phyloP scores from a whole-genome alignment of 2,329 filamentous ascomycete genomes.

The Apiospora hydei region DNA sequence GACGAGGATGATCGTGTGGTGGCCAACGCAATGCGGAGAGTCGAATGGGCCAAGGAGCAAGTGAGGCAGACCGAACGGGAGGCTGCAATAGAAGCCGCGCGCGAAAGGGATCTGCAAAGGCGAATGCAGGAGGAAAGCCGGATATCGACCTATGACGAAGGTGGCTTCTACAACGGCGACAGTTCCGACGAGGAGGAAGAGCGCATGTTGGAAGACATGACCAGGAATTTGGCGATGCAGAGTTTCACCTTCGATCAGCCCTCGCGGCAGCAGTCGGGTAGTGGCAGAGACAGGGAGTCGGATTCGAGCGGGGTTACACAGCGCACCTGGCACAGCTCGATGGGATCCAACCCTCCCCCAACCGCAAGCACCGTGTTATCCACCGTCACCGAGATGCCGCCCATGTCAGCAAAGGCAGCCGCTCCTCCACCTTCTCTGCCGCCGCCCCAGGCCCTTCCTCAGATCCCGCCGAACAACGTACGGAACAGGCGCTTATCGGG shows the following conservation, averaged over 20 bases:
- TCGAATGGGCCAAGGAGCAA: constrained; percentile 78
- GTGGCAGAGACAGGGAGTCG: constrained; percentile 75
- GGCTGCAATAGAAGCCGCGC: constrained; percentile 65
- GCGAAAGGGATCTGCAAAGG: constrained; percentile 63
- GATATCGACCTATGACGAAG: constrained; percentile 42
- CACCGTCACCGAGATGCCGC: constrained; percentile 71
- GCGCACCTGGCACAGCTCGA: constrained; percentile 82
- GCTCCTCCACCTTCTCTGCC: constrained; percentile 52
- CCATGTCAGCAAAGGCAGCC: constrained; percentile 28
- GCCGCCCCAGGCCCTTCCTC: constrained; percentile 55
- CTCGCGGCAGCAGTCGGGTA: constrained; percentile 63
- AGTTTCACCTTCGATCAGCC: constrained; percentile 79
- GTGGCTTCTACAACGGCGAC: constrained; percentile 69
- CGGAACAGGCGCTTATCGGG: constrained; percentile 81
- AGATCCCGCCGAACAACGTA: constrained; percentile 60
- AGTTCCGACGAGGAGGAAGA: constrained; percentile 77
- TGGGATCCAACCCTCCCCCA: constrained; percentile 74
- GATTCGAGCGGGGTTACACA: constrained; percentile 82
- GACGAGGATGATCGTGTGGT: constrained; percentile 47
- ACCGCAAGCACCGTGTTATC: constrained; percentile 73
- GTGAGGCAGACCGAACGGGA: constrained; percentile 78
- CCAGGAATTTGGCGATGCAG: constrained; percentile 80
- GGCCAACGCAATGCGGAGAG: constrained; percentile 66
- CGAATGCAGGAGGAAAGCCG: constrained; percentile 45
- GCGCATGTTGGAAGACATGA: constrained; percentile 85